phyloP scores from a whole-genome alignment of 768 basidiomycete genomes.

The Boletus reticuloceps region DNA sequence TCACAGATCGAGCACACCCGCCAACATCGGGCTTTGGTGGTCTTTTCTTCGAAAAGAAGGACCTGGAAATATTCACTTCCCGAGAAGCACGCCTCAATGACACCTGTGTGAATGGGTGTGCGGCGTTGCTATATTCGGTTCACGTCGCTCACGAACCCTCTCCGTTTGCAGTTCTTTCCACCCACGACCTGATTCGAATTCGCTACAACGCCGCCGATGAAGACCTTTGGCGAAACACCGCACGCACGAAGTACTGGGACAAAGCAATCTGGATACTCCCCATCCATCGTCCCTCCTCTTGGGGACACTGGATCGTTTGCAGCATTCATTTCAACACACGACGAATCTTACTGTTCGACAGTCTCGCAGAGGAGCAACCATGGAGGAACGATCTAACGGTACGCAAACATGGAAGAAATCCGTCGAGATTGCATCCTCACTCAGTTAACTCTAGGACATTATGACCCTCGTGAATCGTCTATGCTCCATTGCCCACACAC shows the following conservation, averaged over 20 bases:
- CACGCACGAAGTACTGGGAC: conserved; percentile 26
- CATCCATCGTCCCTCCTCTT: not conserved
- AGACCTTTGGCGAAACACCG: conserved; percentile 22
- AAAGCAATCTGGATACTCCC: conserved; percentile 28
- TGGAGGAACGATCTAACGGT: not conserved
- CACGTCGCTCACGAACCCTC: not conserved
- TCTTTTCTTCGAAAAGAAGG: conserved; percentile 4
- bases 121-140: not conserved
- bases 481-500: too few relatives aligned
- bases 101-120: conserved; percentile 10
- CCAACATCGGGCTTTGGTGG: not conserved
- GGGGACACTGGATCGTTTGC: conserved; percentile 3
- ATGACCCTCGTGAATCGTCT: too few relatives aligned
- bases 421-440: too few relatives aligned
- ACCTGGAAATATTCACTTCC: not conserved
- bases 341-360: not conserved
- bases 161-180: conserved; percentile 1
- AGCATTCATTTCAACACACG: not conserved
- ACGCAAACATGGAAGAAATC: too few relatives aligned
- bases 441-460: too few relatives aligned
- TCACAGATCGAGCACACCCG: too few relatives aligned
- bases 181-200: not conserved
- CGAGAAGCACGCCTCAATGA: conserved; percentile 3
- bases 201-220: not conserved
- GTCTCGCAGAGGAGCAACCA: not conserved